Evolutionary conservation across 2,329 filamentous ascomycete genomes (phyloP).

Genomic region (Metarhizium brunneum): DNA sequence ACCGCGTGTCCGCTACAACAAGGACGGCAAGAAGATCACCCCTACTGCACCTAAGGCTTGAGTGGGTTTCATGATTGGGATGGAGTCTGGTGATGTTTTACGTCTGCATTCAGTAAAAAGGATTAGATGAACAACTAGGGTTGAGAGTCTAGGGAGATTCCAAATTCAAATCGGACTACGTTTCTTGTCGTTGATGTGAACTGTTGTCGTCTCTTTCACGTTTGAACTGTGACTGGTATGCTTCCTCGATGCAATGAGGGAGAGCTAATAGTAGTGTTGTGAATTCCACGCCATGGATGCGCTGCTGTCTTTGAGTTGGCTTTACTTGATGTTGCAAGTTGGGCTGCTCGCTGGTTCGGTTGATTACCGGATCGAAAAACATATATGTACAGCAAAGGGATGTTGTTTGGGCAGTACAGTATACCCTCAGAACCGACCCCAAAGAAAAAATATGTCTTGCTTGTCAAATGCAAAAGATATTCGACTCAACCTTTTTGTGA

Average conservation of each 20-base stretch:
- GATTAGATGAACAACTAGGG: constrained; percentile 26
- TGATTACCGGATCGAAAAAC: too few species aligned
- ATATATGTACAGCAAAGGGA: too few species aligned
- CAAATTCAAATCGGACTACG: constrained; percentile 15
- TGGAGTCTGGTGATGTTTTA: constrained; percentile 28
- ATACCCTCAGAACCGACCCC: too few species aligned
- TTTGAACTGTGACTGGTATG: not conserved
- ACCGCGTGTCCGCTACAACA: constrained; percentile 98
- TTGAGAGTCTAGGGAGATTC: constrained; percentile 15
- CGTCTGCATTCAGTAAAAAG: constrained; percentile 26
- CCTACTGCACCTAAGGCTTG: constrained; percentile 49
- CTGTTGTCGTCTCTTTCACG: not conserved
- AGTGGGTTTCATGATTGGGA: constrained; percentile 22
- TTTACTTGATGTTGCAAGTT: too few species aligned
- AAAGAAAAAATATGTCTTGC: too few species aligned
- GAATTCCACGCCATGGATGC: too few species aligned
- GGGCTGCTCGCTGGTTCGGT: too few species aligned
- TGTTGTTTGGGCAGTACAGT: too few species aligned
- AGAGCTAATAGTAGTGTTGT: not conserved
- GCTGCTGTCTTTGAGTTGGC: too few species aligned
- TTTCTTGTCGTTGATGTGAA: constrained; percentile 10
- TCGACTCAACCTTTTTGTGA: too few species aligned
- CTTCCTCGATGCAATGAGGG: not conserved
- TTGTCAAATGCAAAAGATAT: too few species aligned
- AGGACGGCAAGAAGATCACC: constrained; percentile 99